These are phyloP conservation scores for Theobroma grandiflorum DNA, from an alignment of 441 rosid species.

Conservation along the genomic window DNA sequence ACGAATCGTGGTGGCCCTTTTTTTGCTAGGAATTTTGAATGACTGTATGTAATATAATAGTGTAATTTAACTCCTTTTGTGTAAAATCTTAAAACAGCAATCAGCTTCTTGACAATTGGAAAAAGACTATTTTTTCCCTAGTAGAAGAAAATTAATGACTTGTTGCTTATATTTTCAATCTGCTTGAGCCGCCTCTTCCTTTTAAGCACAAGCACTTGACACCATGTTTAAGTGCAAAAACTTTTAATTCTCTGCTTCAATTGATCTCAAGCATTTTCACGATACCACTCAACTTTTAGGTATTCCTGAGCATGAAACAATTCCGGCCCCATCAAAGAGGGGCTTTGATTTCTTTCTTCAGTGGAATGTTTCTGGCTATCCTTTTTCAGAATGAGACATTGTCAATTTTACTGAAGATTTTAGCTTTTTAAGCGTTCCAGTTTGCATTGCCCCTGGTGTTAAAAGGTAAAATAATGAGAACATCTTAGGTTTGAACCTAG, in stretches of 20 bases:
- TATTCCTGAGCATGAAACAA: background rate
- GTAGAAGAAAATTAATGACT: background rate
- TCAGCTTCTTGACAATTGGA: background rate
- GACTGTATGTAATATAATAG: background rate
- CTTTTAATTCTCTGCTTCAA: background rate
- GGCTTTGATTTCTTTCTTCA: background rate
- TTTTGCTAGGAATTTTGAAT: background rate
- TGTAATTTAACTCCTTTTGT: background rate
- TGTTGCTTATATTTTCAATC: background rate
- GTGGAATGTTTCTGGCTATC: background rate
- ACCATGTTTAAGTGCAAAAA: background rate
- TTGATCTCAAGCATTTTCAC: no score
- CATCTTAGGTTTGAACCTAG: no score
- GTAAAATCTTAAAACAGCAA: background rate
- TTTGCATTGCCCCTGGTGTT: background rate
- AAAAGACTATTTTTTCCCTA: background rate
- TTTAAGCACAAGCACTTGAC: background rate
- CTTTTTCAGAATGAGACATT: background rate
- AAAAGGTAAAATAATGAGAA: no score
- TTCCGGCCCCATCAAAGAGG: background rate
- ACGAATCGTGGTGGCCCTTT: background rate
- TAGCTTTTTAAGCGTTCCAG: background rate
- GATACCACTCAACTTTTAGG: no score
- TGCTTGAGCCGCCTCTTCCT: background rate
- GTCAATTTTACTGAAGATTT: background rate